A percentile compares a stretch with the other conserved stretches of the same genome.
phyloP scores from a whole-genome alignment of 1,284 basidiomycete genomes.

The Fomitopsis betulina region DNA sequence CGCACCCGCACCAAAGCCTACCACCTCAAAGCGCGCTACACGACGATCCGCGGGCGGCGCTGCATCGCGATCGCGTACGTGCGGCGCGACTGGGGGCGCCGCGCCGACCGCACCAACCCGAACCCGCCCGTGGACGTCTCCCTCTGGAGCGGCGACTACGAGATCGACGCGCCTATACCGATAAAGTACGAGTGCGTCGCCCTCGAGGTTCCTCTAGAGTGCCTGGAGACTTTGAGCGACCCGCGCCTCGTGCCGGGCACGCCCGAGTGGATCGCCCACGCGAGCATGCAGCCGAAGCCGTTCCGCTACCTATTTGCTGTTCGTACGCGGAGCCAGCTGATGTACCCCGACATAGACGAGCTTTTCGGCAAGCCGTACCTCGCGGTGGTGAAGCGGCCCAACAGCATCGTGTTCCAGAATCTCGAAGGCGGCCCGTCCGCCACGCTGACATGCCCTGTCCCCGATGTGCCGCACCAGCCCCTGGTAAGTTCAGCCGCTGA shows the following conservation, averaged over 20 bases:
- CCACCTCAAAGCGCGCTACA: constrained; percentile 58
- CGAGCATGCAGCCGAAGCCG: constrained; percentile 32
- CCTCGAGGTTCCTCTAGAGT: constrained; percentile 41
- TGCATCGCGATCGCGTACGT: constrained; percentile 58
- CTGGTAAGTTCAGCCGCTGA: not conserved
- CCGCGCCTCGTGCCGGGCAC: constrained; percentile 40
- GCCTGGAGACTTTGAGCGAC: constrained; percentile 47
- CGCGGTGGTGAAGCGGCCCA: constrained; percentile 38
- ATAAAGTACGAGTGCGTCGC: constrained; percentile 49
- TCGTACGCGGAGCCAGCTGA: constrained; percentile 36
- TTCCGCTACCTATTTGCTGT: constrained; percentile 38
- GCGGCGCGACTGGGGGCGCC: constrained; percentile 30
- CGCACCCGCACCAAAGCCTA: constrained; percentile 50
- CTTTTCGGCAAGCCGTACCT: constrained; percentile 40
- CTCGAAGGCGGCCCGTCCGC: constrained; percentile 28
- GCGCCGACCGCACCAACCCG: constrained; percentile 14
- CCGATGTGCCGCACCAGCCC: not conserved
- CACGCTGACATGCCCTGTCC: constrained; percentile 19
- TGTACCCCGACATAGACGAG: constrained; percentile 40
- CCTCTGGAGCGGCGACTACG: constrained; percentile 37
- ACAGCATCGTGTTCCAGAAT: constrained; percentile 44
- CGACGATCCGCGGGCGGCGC: constrained; percentile 39
- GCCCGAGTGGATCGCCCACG: constrained; percentile 32
- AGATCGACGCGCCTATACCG: constrained; percentile 44
- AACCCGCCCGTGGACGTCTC: constrained; percentile 39